A percentile compares a stretch with the other conserved stretches of the same genome.
phyloP scores from a whole-genome alignment of 2,329 filamentous ascomycete genomes.

The Grosmannia serpens region DNA sequence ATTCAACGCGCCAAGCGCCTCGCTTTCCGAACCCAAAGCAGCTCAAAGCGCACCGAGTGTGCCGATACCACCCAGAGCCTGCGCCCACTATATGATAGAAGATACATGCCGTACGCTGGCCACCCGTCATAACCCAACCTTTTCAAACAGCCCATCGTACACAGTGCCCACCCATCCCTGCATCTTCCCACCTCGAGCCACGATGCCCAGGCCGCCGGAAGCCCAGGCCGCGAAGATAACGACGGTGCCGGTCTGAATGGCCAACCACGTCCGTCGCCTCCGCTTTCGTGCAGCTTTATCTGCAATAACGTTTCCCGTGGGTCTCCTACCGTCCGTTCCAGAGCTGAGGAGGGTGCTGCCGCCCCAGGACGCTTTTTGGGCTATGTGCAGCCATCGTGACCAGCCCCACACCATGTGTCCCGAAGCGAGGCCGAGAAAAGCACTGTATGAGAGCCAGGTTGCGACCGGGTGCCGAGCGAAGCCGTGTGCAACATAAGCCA shows the following conservation, averaged over 20 bases:
- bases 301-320: constrained; percentile 26
- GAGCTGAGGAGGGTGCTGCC: constrained; percentile 21
- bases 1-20: not conserved
- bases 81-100: not conserved
- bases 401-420: constrained; percentile 78
- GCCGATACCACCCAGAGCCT: not conserved
- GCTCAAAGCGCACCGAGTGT: not conserved
- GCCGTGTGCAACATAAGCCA: constrained; percentile 76
- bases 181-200: constrained; percentile 58
- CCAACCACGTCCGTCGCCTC: constrained; percentile 53
- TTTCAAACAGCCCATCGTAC: constrained; percentile 58
- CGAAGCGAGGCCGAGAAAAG: constrained; percentile 54
- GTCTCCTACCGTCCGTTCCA: not conserved
- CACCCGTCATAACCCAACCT: constrained; percentile 6
- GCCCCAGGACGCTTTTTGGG: constrained; percentile 43
- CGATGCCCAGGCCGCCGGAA: constrained; percentile 65
- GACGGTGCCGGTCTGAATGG: constrained; percentile 53
- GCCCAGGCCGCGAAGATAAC: constrained; percentile 61
- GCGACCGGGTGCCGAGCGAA: constrained; percentile 60
- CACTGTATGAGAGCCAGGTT: constrained; percentile 57
- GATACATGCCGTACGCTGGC: not conserved
- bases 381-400: constrained; percentile 66
- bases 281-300: constrained; percentile 35
- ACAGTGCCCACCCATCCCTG: constrained; percentile 69
- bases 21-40: not conserved